A percentile compares a stretch with the other conserved stretches of the same genome.
These are phyloP conservation scores for Coemansia sp. DNA, from an alignment of 192 early-diverging fungal genomes.

Conservation along the genomic window DNA sequence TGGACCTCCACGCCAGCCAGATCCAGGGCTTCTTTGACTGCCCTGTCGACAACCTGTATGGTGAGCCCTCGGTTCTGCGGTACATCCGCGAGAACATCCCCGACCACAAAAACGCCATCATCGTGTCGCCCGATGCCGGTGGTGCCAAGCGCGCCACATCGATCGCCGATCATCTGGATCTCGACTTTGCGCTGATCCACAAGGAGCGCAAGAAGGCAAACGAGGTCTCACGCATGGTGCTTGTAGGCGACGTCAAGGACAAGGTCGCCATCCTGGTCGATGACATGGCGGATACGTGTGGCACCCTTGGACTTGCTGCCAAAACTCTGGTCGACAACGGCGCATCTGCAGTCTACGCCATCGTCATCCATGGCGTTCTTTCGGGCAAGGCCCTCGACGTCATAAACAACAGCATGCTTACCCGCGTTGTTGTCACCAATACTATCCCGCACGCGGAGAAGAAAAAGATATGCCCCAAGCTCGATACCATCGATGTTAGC, in stretches of 20 bases:
- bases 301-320: conserved; percentile 87
- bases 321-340: conserved; percentile 87
- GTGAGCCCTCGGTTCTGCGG: conserved; percentile 84
- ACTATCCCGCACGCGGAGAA: conserved; percentile 82
- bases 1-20: conserved; percentile 96
- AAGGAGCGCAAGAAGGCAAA: conserved; percentile 93
- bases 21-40: conserved; percentile 84
- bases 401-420: conserved; percentile 73
- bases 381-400: conserved; percentile 91
- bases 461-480: conserved; percentile 72
- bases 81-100: conserved; percentile 90
- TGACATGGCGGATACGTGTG: conserved; percentile 97
- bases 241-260: conserved; percentile 91
- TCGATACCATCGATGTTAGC: conserved; percentile 81
- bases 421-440: conserved; percentile 79
- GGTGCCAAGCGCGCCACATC: conserved; percentile 94
- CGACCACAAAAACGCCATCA: conserved; percentile 84
- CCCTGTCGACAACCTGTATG: conserved; percentile 96
- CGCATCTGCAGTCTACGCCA: conserved; percentile 89
- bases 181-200: conserved; percentile 98
- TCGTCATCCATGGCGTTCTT: conserved; percentile 94
- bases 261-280: conserved; percentile 94
- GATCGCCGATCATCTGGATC: conserved; percentile 89
- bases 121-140: conserved; percentile 96
- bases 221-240: conserved; percentile 87